Conservation (phyloP, 176 grass and related monocot species). For the Ensete ventricosum region DNA sequence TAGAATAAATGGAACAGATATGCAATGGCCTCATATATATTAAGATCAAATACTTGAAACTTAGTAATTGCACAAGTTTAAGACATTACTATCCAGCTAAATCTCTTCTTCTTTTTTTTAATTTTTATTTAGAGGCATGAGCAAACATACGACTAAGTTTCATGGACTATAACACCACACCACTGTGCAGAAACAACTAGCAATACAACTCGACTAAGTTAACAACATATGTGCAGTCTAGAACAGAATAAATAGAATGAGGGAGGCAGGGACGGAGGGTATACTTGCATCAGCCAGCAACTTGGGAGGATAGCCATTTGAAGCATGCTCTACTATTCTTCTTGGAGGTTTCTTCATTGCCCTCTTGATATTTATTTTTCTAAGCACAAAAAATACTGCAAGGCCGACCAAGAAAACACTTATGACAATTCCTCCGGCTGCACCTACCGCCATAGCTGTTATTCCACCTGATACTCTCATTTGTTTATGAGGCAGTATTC, state of each 20-base stretch:
- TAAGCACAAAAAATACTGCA: constrained; percentile 39
- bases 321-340: constrained; percentile 40
- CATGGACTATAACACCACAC: too few species aligned
- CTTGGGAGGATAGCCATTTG: constrained; percentile 63
- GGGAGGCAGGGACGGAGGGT: constrained; percentile 7
- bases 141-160: too few species aligned
- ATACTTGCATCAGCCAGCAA: constrained; percentile 82
- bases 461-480: constrained; percentile 22
- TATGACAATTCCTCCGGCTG: constrained; percentile 30
- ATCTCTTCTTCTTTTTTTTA: too few species aligned
- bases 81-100: too few species aligned
- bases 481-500: constrained; percentile 41
- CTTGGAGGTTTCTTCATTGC: constrained; percentile 35
- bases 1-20: not conserved
- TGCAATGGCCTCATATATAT: not conserved
- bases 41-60: too few species aligned
- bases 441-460: constrained; percentile 21
- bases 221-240: not conserved
- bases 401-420: constrained; percentile 21
- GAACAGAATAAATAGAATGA: not conserved
- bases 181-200: not conserved
- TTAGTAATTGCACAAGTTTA: too few species aligned
- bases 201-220: not conserved
- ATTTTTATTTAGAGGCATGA: too few species aligned
- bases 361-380: constrained; percentile 30